Evolutionary conservation across 495 filamentous ascomycete species (phyloP).

Genomic region (Neurospora africana): DNA sequence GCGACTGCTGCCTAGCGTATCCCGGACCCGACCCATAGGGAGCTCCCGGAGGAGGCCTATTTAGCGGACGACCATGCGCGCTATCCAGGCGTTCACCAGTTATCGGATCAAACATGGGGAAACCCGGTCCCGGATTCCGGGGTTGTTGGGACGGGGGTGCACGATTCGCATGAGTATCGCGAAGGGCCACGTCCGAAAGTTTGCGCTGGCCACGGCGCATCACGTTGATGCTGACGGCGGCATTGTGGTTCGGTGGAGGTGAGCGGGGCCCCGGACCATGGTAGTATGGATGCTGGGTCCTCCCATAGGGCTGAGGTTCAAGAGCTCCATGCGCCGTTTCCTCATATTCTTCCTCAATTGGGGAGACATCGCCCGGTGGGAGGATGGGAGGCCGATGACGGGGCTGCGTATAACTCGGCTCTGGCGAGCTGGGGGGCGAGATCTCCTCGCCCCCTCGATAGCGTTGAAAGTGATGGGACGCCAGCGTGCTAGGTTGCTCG

Average conservation of each 20-base stretch:
- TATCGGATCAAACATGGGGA: slow-evolving; percentile 36
- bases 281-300: neutral
- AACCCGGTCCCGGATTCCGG: slow-evolving; percentile 18
- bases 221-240: slow-evolving; percentile 35
- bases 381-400: slow-evolving; percentile 9
- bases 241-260: slow-evolving; percentile 9
- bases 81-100: slow-evolving; percentile 40
- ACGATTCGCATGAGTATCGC: slow-evolving; percentile 22
- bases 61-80: slow-evolving; percentile 31
- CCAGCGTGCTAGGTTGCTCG: slow-evolving; percentile 19
- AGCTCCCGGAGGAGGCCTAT: slow-evolving; percentile 32
- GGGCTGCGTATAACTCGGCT: slow-evolving; percentile 16
- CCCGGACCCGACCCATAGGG: slow-evolving; percentile 24
- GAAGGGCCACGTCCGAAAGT: slow-evolving; percentile 29
- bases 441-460: slow-evolving; percentile 28
- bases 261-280: slow-evolving; percentile 2
- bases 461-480: slow-evolving; percentile 19
- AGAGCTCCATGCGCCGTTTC: neutral
- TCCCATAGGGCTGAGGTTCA: neutral
- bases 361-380: slow-evolving; percentile 33
- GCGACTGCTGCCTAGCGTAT: slow-evolving; percentile 15
- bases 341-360: slow-evolving; percentile 37
- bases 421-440: slow-evolving; percentile 41
- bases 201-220: slow-evolving; percentile 39
- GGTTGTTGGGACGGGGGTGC: slow-evolving; percentile 14